Percentiles rank a stretch among this genome's conserved stretches.
Conservation (phyloP, 2,329 filamentous ascomycete species). For the Fusarium chlamydosporum region DNA sequence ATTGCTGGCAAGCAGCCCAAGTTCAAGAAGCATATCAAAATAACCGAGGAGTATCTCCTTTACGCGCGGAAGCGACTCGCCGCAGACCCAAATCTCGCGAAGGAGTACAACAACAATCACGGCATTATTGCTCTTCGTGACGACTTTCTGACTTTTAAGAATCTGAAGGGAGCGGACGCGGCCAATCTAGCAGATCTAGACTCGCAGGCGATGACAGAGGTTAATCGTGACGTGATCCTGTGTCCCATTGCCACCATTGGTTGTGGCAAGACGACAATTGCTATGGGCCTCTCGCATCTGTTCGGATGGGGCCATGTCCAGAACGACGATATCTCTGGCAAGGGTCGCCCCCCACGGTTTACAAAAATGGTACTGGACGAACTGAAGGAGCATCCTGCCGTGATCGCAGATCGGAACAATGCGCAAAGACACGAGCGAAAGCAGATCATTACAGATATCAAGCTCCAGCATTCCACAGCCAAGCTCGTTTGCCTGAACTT, state of each 20-base stretch:
- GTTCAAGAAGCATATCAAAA: slow-evolving; percentile 87
- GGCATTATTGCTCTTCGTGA: slow-evolving; percentile 93
- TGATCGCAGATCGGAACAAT: slow-evolving; percentile 95
- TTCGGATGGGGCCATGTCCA: slow-evolving; percentile 95
- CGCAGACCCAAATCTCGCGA: slow-evolving; percentile 75
- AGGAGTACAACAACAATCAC: slow-evolving; percentile 86
- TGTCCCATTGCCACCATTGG: slow-evolving; percentile 93
- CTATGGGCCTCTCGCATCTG: slow-evolving; percentile 82
- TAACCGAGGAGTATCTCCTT: slow-evolving; percentile 90
- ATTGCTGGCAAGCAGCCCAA: slow-evolving; percentile 81
- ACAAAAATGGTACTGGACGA: slow-evolving; percentile 76
- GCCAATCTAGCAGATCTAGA: slow-evolving; percentile 77
- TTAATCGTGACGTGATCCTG: slow-evolving; percentile 80
- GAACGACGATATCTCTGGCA: slow-evolving; percentile 93
- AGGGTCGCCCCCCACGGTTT: slow-evolving; percentile 83
- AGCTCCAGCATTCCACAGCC: slow-evolving; percentile 71
- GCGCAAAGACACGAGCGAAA: slow-evolving; percentile 88
- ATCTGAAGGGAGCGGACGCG: slow-evolving; percentile 89
- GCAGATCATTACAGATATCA: slow-evolving; percentile 87
- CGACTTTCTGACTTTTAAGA: slow-evolving; percentile 86
- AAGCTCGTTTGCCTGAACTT: slow-evolving; percentile 90
- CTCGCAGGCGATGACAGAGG: slow-evolving; percentile 63
- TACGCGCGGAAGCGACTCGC: slow-evolving; percentile 83
- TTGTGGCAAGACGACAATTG: slow-evolving; percentile 96
- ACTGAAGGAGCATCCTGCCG: slow-evolving; percentile 76